Base-by-base conservation (phyloP, 2,329 filamentous ascomycete genomes). In the Nectriaceae sp. region DNA sequence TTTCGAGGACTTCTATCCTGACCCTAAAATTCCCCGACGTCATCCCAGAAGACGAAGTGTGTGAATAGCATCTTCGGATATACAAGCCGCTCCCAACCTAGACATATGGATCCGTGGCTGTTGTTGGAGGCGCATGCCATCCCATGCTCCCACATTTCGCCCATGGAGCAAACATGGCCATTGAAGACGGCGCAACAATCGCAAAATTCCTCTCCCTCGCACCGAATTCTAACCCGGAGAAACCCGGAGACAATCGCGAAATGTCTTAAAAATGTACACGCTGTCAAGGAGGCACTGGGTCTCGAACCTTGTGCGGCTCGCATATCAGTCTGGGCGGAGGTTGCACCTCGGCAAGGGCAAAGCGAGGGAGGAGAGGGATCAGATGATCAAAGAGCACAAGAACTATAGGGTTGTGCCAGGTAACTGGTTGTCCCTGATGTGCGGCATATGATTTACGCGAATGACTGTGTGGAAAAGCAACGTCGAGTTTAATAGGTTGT, bases 371-470 rank as follows among this genome's bases (percentile, higher is more conserved):
- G 79, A 83, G 69, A 73, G 82, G 29, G 82, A 85, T 57, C 73
- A 70, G 46, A 72, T 75, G 68, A 82, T 84, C 63, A 76, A 75
- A 36, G 71, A 77, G 44, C 72, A 79, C 52, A 75, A 72, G 56
- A 72, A 59, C 64, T 77, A 75, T 61, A 74, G 68, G 52, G 75
- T 70, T 47, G 79, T 79, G 50, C 83, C 83, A 3, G 84, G 88
- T 68, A 87, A 86, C 70, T 88, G 85, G 85, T 83, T 83, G 3
- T 85, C 85, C 82, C 83, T 10, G 84, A 87, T 59, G 82, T 87
- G 36, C 84, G 88, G 67, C 76, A 78, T 65, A 79, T 80, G 75
- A 80, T 87, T 51, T 87, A 87, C 66, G 77, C 78, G 11, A 75
- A 84, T 60, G 83, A 87, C 66, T 84, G 82, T 60, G 74, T 80